phyloP scores from a whole-genome alignment of 169 alveolate genomes.

The Babesia caballi region DNA sequence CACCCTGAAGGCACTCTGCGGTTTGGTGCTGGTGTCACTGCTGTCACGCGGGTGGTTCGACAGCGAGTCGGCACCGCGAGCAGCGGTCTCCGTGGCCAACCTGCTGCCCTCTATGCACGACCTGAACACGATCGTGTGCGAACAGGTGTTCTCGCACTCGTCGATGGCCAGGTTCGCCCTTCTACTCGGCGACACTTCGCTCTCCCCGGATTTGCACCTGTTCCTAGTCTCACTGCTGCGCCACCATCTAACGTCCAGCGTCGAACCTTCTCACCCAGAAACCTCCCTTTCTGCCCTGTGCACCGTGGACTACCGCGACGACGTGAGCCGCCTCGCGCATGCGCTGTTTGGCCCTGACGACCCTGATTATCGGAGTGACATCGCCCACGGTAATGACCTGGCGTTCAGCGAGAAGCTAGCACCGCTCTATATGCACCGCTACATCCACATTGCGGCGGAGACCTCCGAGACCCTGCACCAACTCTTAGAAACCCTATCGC shows the following conservation, averaged over 20 bases:
- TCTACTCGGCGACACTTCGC: neutral
- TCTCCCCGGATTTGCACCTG: neutral
- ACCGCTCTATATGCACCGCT: neutral
- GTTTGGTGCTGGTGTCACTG: constrained; percentile 21
- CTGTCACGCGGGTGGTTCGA: constrained; percentile 20
- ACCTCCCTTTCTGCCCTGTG: neutral
- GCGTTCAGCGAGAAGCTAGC: neutral
- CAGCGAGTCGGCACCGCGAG: constrained; percentile 11
- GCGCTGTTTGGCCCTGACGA: constrained; percentile 10
- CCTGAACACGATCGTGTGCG: constrained; percentile 6
- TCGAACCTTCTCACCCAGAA: neutral
- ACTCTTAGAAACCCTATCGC: neutral
- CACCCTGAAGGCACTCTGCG: constrained; percentile 26
- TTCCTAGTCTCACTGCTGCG: constrained; percentile 12
- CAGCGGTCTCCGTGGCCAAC: constrained; percentile 5
- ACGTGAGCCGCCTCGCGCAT: neutral
- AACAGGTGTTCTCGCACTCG: constrained; percentile 3
- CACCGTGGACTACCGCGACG: neutral
- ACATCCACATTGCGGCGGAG: neutral
- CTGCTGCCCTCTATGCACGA: neutral
- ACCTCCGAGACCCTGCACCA: neutral
- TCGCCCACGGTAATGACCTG: neutral
- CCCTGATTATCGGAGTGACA: constrained; percentile 20
- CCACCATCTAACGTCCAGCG: neutral
- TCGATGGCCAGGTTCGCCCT: neutral